A percentile compares a stretch with the other conserved stretches of the same genome.
Conservation (phyloP, 192 early-diverging fungal species). For the Entomortierella parvispora region DNA sequence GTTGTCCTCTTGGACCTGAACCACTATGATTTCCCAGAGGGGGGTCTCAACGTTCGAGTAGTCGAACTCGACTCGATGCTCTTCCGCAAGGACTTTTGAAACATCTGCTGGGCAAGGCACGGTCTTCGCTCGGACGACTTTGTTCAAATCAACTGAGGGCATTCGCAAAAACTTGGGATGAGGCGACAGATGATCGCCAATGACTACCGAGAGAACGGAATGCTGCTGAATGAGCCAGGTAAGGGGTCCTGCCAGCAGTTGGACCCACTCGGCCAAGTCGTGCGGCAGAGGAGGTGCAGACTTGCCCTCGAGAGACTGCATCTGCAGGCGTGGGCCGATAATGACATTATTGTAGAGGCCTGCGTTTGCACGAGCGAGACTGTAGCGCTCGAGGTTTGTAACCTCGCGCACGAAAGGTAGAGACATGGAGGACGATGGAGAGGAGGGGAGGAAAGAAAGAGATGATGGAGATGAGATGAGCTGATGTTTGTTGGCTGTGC, state of each 20-base stretch:
- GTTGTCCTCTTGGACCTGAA: constrained; percentile 23
- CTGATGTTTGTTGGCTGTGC: too few relatives aligned
- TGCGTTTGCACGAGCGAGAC: constrained; percentile 18
- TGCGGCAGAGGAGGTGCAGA: neutral
- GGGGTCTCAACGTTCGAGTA: constrained; percentile 3
- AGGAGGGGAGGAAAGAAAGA: neutral
- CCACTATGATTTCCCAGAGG: constrained; percentile 39
- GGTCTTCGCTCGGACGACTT: constrained; percentile 11
- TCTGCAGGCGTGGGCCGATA: constrained; percentile 17
- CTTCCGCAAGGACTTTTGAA: constrained; percentile 20
- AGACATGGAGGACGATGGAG: constrained; percentile 1
- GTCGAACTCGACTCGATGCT: constrained; percentile 15
- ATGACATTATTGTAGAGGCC: constrained; percentile 25
- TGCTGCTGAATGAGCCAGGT: constrained; percentile 32
- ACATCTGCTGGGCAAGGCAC: constrained; percentile 4
- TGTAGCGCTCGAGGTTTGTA: constrained; percentile 28
- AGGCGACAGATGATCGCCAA: constrained; percentile 22
- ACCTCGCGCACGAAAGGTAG: constrained; percentile 30
- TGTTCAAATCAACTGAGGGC: constrained; percentile 18
- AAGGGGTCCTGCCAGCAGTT: constrained; percentile 19
- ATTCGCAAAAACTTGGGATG: constrained; percentile 22
- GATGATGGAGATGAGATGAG: neutral
- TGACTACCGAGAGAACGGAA: constrained; percentile 25
- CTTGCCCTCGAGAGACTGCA: neutral
- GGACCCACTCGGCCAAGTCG: constrained; percentile 19